Conservation (phyloP, 164 flowering plant genomes). For the Vitis rupestris region DNA sequence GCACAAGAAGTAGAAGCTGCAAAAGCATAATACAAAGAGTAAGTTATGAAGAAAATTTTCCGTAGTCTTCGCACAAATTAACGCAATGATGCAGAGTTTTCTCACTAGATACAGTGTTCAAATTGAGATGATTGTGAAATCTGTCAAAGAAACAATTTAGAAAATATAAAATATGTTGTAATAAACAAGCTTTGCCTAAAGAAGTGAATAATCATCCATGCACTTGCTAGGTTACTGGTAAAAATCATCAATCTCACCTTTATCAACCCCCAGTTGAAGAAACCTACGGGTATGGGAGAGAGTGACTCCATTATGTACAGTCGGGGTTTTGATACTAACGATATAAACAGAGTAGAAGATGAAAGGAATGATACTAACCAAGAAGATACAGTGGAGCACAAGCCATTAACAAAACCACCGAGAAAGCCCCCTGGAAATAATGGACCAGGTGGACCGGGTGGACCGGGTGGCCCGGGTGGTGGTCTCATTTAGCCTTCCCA, state of each 20-base stretch:
- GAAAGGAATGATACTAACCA: conserved; percentile 11
- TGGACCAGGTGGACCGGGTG: conserved; percentile 5
- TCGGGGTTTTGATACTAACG: not conserved
- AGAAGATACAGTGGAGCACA: conserved; percentile 16
- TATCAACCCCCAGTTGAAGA: not conserved
- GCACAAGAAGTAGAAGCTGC: conserved; percentile 22
- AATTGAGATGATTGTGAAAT: too few relatives aligned
- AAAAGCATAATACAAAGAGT: not conserved
- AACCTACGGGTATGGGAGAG: not conserved
- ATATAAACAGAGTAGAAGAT: not conserved
- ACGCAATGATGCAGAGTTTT: not conserved
- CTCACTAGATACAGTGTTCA: not conserved
- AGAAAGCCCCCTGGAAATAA: not conserved
- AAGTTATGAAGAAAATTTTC: too few relatives aligned
- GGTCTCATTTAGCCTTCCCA: not conserved
- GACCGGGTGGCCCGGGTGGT: not conserved
- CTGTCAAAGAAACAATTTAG: too few relatives aligned
- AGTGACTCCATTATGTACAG: not conserved
- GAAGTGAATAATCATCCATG: too few relatives aligned
- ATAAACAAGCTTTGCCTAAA: too few relatives aligned
- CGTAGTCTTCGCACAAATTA: not conserved
- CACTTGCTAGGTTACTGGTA: too few relatives aligned
- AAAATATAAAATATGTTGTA: too few relatives aligned
- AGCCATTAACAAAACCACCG: conserved; percentile 10
- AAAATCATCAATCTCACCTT: too few relatives aligned